These are phyloP conservation scores for Fulvia fulva DNA, from an alignment of 2,329 filamentous ascomycete species.

Conservation along the genomic window DNA sequence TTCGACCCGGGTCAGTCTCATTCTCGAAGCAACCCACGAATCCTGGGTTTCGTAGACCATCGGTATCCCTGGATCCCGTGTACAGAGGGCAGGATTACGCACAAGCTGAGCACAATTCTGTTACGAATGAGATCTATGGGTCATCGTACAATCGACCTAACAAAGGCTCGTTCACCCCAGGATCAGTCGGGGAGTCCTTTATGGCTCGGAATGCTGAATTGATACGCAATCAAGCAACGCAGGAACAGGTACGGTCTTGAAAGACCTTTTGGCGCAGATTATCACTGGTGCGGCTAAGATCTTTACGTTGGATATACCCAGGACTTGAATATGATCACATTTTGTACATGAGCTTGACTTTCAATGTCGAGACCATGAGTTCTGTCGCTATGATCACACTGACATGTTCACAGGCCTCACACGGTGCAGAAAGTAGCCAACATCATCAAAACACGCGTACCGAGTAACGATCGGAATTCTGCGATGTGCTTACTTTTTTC, in stretches of 20 bases:
- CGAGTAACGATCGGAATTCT: not conserved
- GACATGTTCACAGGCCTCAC: not conserved
- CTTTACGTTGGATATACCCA: slow-evolving; percentile 2
- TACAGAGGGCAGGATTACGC: slow-evolving; percentile 25
- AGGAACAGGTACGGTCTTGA: slow-evolving; percentile 15
- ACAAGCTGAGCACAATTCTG: slow-evolving; percentile 21
- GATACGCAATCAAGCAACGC: slow-evolving; percentile 16
- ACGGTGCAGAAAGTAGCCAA: not conserved
- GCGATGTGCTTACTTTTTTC: not conserved
- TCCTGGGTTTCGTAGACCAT: slow-evolving; percentile 35
- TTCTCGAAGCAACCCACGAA: slow-evolving; percentile 30
- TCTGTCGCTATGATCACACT: not conserved
- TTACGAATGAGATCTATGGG: slow-evolving; percentile 27
- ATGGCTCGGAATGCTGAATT: slow-evolving; percentile 35
- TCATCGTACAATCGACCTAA: slow-evolving; percentile 20
- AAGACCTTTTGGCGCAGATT: slow-evolving; percentile 9
- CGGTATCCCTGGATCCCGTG: slow-evolving; percentile 29
- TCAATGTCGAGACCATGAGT: not conserved
- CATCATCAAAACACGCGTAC: too few species aligned
- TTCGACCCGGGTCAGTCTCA: slow-evolving; percentile 23
- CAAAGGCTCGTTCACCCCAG: slow-evolving; percentile 26
- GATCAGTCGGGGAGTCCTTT: slow-evolving; percentile 34
- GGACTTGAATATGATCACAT: not conserved
- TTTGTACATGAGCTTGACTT: not conserved
- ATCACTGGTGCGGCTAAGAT: slow-evolving; percentile 12